phyloP scores from a whole-genome alignment of 768 basidiomycete genomes.

The Lepiota brunneoincarnata region DNA sequence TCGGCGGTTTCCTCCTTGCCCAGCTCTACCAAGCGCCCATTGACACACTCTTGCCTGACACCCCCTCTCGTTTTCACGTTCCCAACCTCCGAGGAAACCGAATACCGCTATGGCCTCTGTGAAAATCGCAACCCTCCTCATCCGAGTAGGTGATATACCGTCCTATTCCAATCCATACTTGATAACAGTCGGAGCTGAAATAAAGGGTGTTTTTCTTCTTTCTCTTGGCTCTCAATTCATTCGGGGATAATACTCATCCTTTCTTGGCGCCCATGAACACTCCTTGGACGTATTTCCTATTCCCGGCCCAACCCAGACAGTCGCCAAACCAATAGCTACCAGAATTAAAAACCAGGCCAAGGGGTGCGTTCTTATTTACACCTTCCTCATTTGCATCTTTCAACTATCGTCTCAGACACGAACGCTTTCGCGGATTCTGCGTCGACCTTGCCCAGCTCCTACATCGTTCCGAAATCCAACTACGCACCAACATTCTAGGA shows the following conservation, averaged over 20 bases:
- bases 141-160: constrained; percentile 6
- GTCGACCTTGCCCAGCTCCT: constrained; percentile 73
- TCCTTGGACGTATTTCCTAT: neutral
- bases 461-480: constrained; percentile 68
- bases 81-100: too few species aligned
- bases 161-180: neutral
- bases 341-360: constrained; percentile 69
- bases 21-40: too few species aligned
- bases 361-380: constrained; percentile 45
- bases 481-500: constrained; percentile 75
- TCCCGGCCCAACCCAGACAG: constrained; percentile 45
- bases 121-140: constrained; percentile 13
- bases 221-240: neutral
- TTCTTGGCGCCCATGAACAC: neutral
- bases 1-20: too few species aligned
- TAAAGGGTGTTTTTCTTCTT: constrained; percentile 7
- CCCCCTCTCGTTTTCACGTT: neutral
- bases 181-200: constrained; percentile 11
- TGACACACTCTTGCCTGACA: neutral
- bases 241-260: neutral
- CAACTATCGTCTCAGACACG: constrained; percentile 43
- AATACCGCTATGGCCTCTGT: constrained; percentile 14
- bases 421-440: constrained; percentile 67
- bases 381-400: neutral
- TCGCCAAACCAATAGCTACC: constrained; percentile 78